These are phyloP conservation scores for Ophiocordyceps sinensis DNA, from an alignment of 2,329 filamentous ascomycete genomes.

Conservation along the genomic window DNA sequence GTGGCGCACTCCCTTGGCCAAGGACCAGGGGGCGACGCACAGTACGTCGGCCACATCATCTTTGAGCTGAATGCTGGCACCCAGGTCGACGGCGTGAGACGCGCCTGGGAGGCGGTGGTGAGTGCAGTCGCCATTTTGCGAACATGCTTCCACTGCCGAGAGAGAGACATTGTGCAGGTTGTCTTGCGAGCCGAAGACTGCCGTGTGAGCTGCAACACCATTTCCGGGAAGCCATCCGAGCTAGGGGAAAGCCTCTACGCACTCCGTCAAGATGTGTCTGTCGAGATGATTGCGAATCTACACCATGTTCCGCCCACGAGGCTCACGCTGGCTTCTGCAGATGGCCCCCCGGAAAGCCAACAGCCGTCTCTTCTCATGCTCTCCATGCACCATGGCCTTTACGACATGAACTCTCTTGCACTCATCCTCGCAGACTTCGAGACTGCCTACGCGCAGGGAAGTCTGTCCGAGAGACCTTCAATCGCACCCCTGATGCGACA, in stretches of 20 bases:
- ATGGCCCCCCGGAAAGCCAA: neutral
- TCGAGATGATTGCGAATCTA: neutral
- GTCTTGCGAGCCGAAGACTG: constrained; percentile 9
- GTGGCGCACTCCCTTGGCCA: constrained; percentile 19
- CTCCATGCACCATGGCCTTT: constrained; percentile 21
- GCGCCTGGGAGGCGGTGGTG: constrained; percentile 11
- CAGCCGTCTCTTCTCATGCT: constrained; percentile 12
- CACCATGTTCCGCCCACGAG: neutral
- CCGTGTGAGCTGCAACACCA: constrained; percentile 7
- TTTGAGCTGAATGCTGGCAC: constrained; percentile 11
- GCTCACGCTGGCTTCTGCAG: constrained; percentile 7
- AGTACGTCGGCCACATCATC: constrained; percentile 19
- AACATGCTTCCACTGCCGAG: constrained; percentile 14
- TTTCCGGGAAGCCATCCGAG: neutral
- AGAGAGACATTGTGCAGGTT: constrained; percentile 16
- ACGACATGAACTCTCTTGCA: constrained; percentile 18
- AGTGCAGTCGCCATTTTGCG: constrained; percentile 15
- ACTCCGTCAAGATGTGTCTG: neutral
- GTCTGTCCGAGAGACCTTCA: neutral
- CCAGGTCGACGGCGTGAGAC: constrained; percentile 6
- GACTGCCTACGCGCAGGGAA: constrained; percentile 4
- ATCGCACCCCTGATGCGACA: neutral
- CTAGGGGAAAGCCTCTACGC: neutral
- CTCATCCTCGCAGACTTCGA: constrained; percentile 18
- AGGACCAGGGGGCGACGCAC: constrained; percentile 10